Conservation (phyloP, 192 early-diverging fungal species). For the Radiomyces spectabilis region DNA sequence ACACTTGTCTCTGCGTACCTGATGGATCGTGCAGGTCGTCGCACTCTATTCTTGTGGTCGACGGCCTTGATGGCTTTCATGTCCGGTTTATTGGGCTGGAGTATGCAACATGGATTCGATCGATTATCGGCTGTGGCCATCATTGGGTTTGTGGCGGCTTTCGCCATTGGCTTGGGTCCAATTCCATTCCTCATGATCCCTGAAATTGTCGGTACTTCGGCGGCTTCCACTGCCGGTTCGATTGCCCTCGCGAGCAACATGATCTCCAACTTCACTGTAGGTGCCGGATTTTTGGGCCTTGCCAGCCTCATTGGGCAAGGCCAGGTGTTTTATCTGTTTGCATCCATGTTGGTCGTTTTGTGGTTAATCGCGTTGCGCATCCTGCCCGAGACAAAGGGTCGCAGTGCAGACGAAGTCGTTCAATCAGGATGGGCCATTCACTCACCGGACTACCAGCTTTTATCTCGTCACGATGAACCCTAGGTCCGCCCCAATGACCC, state of each 20-base stretch:
- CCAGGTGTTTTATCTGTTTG: constrained; percentile 63
- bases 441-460: neutral
- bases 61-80: constrained; percentile 48
- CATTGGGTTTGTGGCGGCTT: constrained; percentile 71
- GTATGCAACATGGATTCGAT: constrained; percentile 28
- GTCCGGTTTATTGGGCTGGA: constrained; percentile 52
- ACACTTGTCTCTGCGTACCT: constrained; percentile 65
- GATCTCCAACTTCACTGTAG: constrained; percentile 57
- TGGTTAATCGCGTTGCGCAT: constrained; percentile 35
- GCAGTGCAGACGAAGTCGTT: constrained; percentile 46
- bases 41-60: constrained; percentile 59
- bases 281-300: constrained; percentile 50
- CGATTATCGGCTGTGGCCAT: constrained; percentile 48
- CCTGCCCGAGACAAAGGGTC: constrained; percentile 67
- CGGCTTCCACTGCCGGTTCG: constrained; percentile 55
- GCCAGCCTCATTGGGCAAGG: constrained; percentile 41
- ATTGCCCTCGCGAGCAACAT: constrained; percentile 59
- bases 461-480: too few species aligned
- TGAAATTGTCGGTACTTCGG: constrained; percentile 66
- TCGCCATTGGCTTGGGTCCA: constrained; percentile 74
- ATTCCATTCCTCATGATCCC: constrained; percentile 76
- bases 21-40: constrained; percentile 72
- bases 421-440: constrained; percentile 17
- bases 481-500: too few species aligned
- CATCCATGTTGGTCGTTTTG: constrained; percentile 22